Conservation (phyloP, 768 basidiomycete species). For the Kwoniella europaea region DNA sequence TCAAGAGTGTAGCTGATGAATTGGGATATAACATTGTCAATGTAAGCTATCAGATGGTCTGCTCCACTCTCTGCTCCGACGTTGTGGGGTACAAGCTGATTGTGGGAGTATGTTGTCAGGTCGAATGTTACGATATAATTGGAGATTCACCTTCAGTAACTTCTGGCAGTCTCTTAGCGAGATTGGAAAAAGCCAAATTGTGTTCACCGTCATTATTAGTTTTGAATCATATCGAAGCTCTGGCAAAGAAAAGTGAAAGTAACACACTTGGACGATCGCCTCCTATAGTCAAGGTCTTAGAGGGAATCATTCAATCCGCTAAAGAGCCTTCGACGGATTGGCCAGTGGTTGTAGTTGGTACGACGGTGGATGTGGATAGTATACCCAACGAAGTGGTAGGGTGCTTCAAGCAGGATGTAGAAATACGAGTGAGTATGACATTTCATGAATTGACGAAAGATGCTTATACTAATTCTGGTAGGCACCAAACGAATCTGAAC, state of each 20-base stretch:
- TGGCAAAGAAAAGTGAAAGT: constrained; percentile 64
- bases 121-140: constrained; percentile 82
- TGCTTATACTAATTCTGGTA: constrained; percentile 49
- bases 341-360: constrained; percentile 77
- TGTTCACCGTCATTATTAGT: constrained; percentile 86
- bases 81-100: constrained; percentile 1
- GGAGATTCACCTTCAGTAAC: constrained; percentile 78
- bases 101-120: constrained; percentile 60
- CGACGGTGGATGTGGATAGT: constrained; percentile 69
- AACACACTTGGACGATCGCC: constrained; percentile 29
- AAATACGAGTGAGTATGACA: constrained; percentile 66
- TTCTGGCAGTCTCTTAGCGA: constrained; percentile 71
- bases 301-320: constrained; percentile 58
- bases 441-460: not conserved
- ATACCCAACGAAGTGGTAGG: constrained; percentile 69
- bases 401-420: constrained; percentile 84
- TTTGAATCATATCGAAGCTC: constrained; percentile 67
- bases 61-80: not conserved
- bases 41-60: constrained; percentile 9
- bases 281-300: constrained; percentile 64
- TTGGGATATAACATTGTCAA: constrained; percentile 71
- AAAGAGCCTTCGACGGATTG: constrained; percentile 66
- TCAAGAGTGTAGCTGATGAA: constrained; percentile 58
- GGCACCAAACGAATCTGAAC: constrained; percentile 80
- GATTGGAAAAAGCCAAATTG: constrained; percentile 74